Percentiles rank a stretch among this genome's conserved stretches.
These are phyloP conservation scores for Teratosphaeria gauchensis DNA, from an alignment of 2,329 filamentous ascomycete species.

Conservation along the genomic window DNA sequence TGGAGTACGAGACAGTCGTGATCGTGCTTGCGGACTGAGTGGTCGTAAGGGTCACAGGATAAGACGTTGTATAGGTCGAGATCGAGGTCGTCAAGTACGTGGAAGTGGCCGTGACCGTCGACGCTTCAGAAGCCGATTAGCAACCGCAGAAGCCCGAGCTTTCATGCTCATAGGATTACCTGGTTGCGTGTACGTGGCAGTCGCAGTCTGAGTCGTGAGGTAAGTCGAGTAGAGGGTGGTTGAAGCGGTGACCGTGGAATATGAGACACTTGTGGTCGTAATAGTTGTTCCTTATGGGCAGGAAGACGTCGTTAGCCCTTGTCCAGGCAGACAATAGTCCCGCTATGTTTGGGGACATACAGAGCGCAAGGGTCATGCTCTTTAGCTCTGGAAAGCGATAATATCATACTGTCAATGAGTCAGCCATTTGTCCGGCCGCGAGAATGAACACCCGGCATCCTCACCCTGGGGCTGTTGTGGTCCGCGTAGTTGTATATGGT, in stretches of 20 bases:
- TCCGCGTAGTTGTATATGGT: background rate
- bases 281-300: background rate
- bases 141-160: background rate
- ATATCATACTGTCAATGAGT: background rate
- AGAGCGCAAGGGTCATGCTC: background rate
- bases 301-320: background rate
- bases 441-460: background rate
- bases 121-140: background rate
- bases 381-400: background rate
- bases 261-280: background rate
- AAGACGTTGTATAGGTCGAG: background rate
- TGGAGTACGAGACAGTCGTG: background rate
- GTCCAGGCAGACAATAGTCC: background rate
- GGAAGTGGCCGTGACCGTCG: background rate
- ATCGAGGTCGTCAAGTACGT: background rate
- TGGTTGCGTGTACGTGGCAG: background rate
- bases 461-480: background rate
- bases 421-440: background rate
- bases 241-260: background rate
- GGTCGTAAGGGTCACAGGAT: background rate
- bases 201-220: background rate
- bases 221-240: background rate
- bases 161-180: background rate
- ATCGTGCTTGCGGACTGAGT: background rate
- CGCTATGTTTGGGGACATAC: background rate